Evolutionary conservation across 2,329 filamentous ascomycete genomes (phyloP).

Genomic region (Colletotrichum sp.): DNA sequence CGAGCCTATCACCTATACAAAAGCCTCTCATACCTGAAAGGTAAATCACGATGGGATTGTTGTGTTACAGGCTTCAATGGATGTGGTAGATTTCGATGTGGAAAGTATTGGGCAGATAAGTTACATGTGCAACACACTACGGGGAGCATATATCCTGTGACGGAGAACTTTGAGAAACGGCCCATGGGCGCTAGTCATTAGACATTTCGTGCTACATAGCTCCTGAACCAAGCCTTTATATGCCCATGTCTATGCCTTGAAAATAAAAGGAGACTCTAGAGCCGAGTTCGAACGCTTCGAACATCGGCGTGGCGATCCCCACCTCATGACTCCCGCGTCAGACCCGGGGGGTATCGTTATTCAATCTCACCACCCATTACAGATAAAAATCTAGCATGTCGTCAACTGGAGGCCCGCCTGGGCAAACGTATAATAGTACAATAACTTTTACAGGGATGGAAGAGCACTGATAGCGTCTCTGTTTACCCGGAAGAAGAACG

Average conservation of each 20-base stretch:
- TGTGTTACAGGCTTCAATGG: not conserved
- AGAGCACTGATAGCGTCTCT: not conserved
- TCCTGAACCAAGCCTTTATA: conserved; percentile 7
- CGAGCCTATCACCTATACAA: not conserved
- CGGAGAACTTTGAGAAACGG: not conserved
- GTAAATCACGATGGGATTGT: not conserved
- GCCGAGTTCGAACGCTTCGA: not conserved
- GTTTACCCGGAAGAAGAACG: not conserved
- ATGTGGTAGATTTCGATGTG: not conserved
- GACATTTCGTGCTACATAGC: not conserved
- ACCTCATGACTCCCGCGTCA: not conserved
- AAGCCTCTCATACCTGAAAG: not conserved
- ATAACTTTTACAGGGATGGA: not conserved
- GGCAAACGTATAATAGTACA: not conserved
- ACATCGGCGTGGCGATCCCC: not conserved
- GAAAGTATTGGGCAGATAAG: not conserved
- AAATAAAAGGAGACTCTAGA: not conserved
- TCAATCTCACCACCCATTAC: not conserved
- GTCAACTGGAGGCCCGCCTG: not conserved
- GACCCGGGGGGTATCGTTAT: conserved; percentile 1
- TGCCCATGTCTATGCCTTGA: not conserved
- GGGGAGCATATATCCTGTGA: not conserved
- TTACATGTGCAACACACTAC: not conserved
- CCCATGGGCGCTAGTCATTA: not conserved
- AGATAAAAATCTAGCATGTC: not conserved